These are phyloP conservation scores for Phytophthora hibernalis DNA, from an alignment of 352 stramenopile species.

Conservation along the genomic window DNA sequence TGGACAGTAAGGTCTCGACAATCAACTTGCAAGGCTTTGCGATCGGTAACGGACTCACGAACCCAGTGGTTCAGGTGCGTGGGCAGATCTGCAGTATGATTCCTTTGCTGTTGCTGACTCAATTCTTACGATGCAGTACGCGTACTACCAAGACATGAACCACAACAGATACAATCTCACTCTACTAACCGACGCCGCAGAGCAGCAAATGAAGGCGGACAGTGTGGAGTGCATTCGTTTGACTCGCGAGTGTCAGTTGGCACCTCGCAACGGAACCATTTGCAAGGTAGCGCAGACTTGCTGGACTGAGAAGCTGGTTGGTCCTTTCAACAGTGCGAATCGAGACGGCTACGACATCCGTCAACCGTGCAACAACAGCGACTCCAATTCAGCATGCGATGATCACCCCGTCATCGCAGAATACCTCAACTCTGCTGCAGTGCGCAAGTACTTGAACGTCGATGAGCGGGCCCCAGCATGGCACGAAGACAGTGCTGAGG, in stretches of 20 bases:
- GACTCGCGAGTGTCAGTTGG: slow-evolving; percentile 40
- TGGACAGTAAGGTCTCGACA: slow-evolving; percentile 1
- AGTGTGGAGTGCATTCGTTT: slow-evolving; percentile 50
- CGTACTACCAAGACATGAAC: slow-evolving; percentile 60
- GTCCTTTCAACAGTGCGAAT: slow-evolving; percentile 41
- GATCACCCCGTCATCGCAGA: slow-evolving; percentile 51
- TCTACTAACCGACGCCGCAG: slow-evolving; percentile 36
- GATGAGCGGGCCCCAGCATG: slow-evolving; percentile 56
- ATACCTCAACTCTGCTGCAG: slow-evolving; percentile 68
- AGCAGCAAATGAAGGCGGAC: slow-evolving; percentile 45
- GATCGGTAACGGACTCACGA: slow-evolving; percentile 63
- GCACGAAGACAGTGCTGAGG: slow-evolving; percentile 89
- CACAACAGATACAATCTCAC: slow-evolving; percentile 65
- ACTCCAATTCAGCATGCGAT: slow-evolving; percentile 46
- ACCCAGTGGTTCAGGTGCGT: slow-evolving; percentile 45
- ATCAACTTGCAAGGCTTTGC: slow-evolving; percentile 62
- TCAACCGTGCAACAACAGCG: slow-evolving; percentile 32
- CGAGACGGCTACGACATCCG: slow-evolving; percentile 68
- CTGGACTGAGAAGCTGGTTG: slow-evolving; percentile 52
- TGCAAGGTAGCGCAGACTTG: slow-evolving; percentile 44
- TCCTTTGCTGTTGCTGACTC: not conserved
- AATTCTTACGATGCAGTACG: slow-evolving; percentile 27
- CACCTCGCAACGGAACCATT: slow-evolving; percentile 28
- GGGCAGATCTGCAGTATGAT: not conserved
- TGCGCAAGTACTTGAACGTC: slow-evolving; percentile 43